Evolutionary conservation across 352 stramenopile species (phyloP), one percentile per base, ranked within the genome.

Genomic region (Phytophthora pinifolia): DNA sequence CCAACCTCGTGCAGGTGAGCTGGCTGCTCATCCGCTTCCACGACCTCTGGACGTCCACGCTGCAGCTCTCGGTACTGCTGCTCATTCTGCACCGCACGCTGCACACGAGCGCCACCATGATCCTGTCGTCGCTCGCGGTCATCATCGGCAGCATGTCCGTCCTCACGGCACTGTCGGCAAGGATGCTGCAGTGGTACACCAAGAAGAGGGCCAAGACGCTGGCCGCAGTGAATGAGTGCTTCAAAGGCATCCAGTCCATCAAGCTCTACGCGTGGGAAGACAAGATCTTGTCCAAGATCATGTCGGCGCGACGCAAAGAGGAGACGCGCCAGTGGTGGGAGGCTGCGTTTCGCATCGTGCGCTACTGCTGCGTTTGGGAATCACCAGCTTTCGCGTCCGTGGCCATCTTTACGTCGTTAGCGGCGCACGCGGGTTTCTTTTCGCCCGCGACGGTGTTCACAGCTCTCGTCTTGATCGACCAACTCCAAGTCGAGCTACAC

Each of bases 241-340:
- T 79, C 36, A 70, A 76, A 37, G 62, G 66, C 17, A 74, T 79
- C 20, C 66, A 76, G 32, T 67, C 62, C 2, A 62, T 79, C 32
- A 79, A 79, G 35, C 20, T 79, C 17, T 60, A 79, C 42, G 66
- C 70, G 15, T 79, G 70, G 70, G 70, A 79, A 49, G 51, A 68
- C 51, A 75, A 76, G 38, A 67, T 72, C 10, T 25, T 67, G 31
- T 47, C 59, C 35, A 78, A 75, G 61, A 74, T 77, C 41, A 56
- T 74, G 52, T 59, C 54, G 1, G 53, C 56, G 13, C 51, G 65
- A n/a, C 14, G 50, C 9, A 74, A 72, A 37, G 68, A 77, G 22
- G 60, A 77, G 32, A 47, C 39, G 30, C 39, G 56, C 8, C 67
- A 66, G 43, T 56, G 46, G 49, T 62, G 59, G 53, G 51, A 65